A percentile compares a stretch with the other conserved stretches of the same genome.
Conservation (phyloP, 1,284 basidiomycete species). For the Thecaphora frezii region DNA sequence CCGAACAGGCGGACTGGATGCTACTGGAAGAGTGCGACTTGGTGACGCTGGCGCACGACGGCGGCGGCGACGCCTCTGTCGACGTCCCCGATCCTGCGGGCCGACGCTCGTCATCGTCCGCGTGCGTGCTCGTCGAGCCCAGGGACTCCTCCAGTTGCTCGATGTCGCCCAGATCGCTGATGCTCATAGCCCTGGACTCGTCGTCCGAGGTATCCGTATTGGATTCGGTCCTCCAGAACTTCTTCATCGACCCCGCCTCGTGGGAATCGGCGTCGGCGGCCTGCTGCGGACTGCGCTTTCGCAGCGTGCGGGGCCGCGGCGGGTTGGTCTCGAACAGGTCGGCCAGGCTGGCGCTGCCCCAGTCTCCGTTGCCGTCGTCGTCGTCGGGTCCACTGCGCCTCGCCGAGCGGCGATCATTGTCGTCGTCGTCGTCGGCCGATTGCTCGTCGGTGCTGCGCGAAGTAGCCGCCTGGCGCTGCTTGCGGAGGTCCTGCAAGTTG, state of each 20-base stretch:
- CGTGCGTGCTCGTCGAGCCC: constrained; percentile 19
- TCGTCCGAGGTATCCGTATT: constrained; percentile 29
- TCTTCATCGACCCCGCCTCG: background rate
- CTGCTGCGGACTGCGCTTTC: background rate
- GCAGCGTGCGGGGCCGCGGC: background rate
- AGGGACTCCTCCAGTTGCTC: constrained; percentile 29
- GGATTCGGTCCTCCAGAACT: constrained; percentile 10
- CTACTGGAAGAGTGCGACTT: background rate
- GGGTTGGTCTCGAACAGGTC: constrained; percentile 22
- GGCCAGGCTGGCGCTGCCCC: constrained; percentile 12
- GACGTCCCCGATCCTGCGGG: constrained; percentile 15
- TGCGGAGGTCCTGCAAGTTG: constrained; percentile 43
- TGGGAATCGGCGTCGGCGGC: background rate
- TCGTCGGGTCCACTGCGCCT: background rate
- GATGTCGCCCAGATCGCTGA: constrained; percentile 27
- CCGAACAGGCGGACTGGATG: background rate
- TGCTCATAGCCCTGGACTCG: constrained; percentile 34
- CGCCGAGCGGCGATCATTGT: background rate
- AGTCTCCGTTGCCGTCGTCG: constrained; percentile 4
- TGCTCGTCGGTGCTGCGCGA: constrained; percentile 6
- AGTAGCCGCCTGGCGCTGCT: constrained; percentile 28
- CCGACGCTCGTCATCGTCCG: constrained; percentile 17
- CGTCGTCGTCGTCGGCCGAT: constrained; percentile 16
- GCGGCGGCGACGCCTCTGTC: constrained; percentile 11
- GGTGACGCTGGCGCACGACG: constrained; percentile 8